phyloP scores from a whole-genome alignment of 352 stramenopile species.

The Thraustochytrium sp. region DNA sequence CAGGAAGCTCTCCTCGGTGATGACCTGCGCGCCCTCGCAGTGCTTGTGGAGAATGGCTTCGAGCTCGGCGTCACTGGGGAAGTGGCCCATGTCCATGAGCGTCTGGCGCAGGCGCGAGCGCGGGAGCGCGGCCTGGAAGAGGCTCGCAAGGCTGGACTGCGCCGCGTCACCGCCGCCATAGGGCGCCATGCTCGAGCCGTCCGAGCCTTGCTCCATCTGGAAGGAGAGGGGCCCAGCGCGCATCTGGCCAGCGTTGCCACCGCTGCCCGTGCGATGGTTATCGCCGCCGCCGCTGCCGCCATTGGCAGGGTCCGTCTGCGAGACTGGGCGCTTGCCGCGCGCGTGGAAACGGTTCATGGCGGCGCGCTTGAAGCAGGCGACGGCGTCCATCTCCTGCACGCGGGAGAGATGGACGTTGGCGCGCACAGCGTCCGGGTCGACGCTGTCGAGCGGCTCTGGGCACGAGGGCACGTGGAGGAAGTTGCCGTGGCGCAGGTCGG shows the following conservation, averaged over 20 bases:
- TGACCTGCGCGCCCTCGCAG: neutral
- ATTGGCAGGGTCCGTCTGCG: no score
- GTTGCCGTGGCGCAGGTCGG: neutral
- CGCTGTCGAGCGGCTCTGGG: no score
- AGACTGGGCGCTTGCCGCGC: neutral
- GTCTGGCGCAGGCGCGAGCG: slow-evolving; percentile 2
- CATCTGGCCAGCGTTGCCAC: no score
- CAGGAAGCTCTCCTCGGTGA: slow-evolving; percentile 21
- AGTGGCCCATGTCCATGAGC: slow-evolving; percentile 45
- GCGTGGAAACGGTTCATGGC: slow-evolving; percentile 32
- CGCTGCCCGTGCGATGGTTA: neutral
- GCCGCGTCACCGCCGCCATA: neutral
- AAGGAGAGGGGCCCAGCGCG: no score
- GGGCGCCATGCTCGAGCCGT: neutral
- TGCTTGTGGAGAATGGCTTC: neutral
- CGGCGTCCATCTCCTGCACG: slow-evolving; percentile 10
- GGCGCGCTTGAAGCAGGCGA: slow-evolving; percentile 27
- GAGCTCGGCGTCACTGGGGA: slow-evolving; percentile 26
- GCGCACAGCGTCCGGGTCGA: neutral
- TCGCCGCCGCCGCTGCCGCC: no score
- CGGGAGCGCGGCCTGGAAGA: neutral
- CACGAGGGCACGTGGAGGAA: neutral
- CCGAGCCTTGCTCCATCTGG: neutral
- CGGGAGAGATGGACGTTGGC: slow-evolving; percentile 2
- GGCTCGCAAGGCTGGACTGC: neutral